Conservation (phyloP, 1,284 basidiomycete genomes). For the Thecaphora thlaspeos region DNA sequence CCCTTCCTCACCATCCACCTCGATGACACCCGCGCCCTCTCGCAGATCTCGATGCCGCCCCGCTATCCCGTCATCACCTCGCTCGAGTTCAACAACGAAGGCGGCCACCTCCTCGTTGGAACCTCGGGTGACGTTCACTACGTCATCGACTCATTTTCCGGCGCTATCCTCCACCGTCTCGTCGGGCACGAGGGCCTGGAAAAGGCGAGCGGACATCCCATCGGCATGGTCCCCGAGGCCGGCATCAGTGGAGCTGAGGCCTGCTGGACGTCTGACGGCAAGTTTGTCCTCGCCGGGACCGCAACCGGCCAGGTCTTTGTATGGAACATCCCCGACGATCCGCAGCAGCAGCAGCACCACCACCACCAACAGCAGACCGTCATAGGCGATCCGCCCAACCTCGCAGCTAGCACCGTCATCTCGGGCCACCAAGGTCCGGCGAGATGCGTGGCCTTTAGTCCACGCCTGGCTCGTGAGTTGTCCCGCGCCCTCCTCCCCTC, state of each 20-base stretch:
- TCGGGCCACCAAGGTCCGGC: constrained; percentile 37
- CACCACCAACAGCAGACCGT: neutral
- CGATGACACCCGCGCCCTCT: constrained; percentile 59
- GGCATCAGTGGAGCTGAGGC: constrained; percentile 53
- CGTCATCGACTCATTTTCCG: constrained; percentile 60
- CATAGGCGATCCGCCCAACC: constrained; percentile 19
- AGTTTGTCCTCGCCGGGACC: constrained; percentile 43
- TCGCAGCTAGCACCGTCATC: constrained; percentile 18
- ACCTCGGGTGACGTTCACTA: constrained; percentile 92
- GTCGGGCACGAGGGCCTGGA: constrained; percentile 48
- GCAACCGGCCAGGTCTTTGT: constrained; percentile 20
- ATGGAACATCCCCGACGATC: constrained; percentile 40
- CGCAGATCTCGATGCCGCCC: constrained; percentile 61
- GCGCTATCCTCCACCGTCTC: constrained; percentile 31
- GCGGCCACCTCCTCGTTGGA: constrained; percentile 84
- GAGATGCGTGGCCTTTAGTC: constrained; percentile 50
- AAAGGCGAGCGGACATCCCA: constrained; percentile 17
- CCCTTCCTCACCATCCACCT: constrained; percentile 82
- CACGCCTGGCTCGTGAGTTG: constrained; percentile 46
- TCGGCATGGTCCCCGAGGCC: constrained; percentile 47
- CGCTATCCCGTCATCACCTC: constrained; percentile 89
- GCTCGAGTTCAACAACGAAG: constrained; percentile 78
- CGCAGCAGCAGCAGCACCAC: constrained; percentile 1
- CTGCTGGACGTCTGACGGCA: constrained; percentile 53
- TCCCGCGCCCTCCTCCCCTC: neutral